These are phyloP conservation scores for Aspergillus piperis DNA, from an alignment of 2,329 filamentous ascomycete species.

Conservation along the genomic window DNA sequence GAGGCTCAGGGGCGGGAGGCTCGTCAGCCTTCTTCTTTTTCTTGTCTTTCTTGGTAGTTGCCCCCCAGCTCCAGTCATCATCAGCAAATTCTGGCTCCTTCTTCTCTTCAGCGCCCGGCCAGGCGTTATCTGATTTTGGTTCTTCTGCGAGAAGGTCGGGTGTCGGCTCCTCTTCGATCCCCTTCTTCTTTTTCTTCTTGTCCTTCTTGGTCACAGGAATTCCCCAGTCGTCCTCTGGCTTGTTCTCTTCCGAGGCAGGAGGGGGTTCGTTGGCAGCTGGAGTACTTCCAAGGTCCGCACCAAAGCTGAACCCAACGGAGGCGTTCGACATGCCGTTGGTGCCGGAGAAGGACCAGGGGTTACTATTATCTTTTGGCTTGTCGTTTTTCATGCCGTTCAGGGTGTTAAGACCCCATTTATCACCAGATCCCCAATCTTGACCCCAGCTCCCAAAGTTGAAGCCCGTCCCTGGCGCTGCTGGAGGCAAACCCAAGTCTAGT, in stretches of 20 bases:
- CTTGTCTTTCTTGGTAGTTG: conserved; percentile 35
- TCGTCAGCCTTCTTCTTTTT: conserved; percentile 29
- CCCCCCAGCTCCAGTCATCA: conserved; percentile 36
- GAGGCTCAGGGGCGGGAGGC: conserved; percentile 28
- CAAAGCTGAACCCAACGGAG: conserved; percentile 46
- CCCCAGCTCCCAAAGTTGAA: conserved; percentile 60
- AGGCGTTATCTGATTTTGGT: conserved; percentile 17
- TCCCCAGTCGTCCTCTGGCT: conserved; percentile 43
- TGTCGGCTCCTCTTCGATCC: conserved; percentile 20
- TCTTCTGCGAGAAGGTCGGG: conserved; percentile 25
- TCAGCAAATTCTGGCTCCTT: conserved; percentile 17
- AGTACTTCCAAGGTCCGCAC: conserved; percentile 33
- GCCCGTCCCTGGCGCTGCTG: conserved; percentile 41
- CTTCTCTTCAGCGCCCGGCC: neutral
- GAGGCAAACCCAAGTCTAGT: conserved; percentile 58
- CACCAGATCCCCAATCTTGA: conserved; percentile 59
- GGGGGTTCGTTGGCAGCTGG: conserved; percentile 42
- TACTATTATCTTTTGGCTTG: conserved; percentile 37
- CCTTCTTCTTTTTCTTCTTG: conserved; percentile 49
- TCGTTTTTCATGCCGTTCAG: conserved; percentile 32
- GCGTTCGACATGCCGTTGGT: conserved; percentile 42
- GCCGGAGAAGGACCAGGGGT: conserved; percentile 43
- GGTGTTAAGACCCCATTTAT: conserved; percentile 48
- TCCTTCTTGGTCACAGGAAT: conserved; percentile 45
- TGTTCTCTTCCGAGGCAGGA: conserved; percentile 43